Evolutionary conservation across 495 filamentous ascomycete genomes (phyloP).

Genomic region (Chaetomium tenue): DNA sequence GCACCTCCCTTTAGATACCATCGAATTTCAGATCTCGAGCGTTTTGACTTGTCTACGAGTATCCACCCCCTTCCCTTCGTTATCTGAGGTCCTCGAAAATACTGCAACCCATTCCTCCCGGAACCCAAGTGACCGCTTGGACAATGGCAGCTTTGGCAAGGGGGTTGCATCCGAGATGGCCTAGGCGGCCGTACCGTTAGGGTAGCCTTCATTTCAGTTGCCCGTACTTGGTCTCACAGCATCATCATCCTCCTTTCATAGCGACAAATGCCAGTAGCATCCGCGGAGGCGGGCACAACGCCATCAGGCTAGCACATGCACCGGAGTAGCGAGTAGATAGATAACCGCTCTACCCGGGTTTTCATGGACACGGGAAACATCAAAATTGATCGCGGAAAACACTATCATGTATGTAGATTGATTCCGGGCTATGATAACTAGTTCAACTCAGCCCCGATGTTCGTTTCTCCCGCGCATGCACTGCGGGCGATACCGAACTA

Average conservation of each 20-base stretch:
- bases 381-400: neutral
- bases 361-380: neutral
- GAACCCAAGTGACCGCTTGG: too few species aligned
- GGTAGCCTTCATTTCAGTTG: neutral
- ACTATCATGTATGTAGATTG: neutral
- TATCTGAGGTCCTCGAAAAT: too few species aligned
- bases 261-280: neutral
- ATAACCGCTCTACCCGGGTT: neutral
- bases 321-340: neutral
- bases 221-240: neutral
- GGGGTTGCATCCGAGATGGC: neutral
- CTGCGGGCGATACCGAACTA: neutral
- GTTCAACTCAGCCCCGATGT: slow-evolving; percentile 15
- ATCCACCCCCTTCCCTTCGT: too few species aligned
- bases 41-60: neutral
- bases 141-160: too few species aligned
- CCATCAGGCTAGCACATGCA: neutral
- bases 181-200: neutral
- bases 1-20: slow-evolving; percentile 11
- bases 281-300: neutral
- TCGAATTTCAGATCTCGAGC: neutral
- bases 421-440: neutral
- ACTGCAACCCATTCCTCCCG: too few species aligned
- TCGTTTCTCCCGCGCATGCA: slow-evolving; percentile 21
- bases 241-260: neutral